Percentiles rank a stretch among this genome's conserved stretches.
phyloP scores from a whole-genome alignment of 352 stramenopile species.

The Pythium vanterpoolii region DNA sequence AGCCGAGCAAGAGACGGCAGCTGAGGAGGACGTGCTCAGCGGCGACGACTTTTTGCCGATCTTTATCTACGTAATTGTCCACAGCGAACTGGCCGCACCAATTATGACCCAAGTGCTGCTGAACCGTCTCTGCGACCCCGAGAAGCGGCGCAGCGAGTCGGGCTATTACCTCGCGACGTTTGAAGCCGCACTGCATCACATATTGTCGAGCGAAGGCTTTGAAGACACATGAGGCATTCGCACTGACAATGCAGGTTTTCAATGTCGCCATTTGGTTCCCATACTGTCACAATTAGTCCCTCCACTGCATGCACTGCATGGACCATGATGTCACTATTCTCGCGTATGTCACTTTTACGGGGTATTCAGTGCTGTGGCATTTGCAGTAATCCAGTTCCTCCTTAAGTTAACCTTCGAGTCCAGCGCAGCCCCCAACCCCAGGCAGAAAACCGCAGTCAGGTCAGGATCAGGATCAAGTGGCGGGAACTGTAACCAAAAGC shows the following conservation, averaged over 20 bases:
- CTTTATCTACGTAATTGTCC: slow-evolving; percentile 89
- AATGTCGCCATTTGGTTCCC: not conserved
- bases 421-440: slow-evolving; percentile 12
- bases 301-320: too few species aligned
- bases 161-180: slow-evolving; percentile 88
- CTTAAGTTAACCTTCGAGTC: not conserved
- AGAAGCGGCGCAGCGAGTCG: slow-evolving; percentile 82
- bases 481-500: not conserved
- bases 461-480: too few species aligned
- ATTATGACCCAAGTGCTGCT: slow-evolving; percentile 82
- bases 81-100: slow-evolving; percentile 65
- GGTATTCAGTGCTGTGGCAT: too few species aligned
- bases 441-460: not conserved
- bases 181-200: slow-evolving; percentile 77
- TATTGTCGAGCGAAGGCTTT: slow-evolving; percentile 58
- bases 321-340: not conserved
- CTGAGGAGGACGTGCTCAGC: slow-evolving; percentile 69
- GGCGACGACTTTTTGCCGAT: slow-evolving; percentile 86
- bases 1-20: slow-evolving; percentile 2
- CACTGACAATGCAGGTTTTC: not conserved
- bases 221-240: slow-evolving; percentile 14
- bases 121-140: slow-evolving; percentile 78
- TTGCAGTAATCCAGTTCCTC: too few species aligned
- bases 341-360: too few species aligned
- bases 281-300: not conserved